These are phyloP conservation scores for Cystofilobasidium macerans DNA, from an alignment of 768 basidiomycete genomes.

Conservation along the genomic window DNA sequence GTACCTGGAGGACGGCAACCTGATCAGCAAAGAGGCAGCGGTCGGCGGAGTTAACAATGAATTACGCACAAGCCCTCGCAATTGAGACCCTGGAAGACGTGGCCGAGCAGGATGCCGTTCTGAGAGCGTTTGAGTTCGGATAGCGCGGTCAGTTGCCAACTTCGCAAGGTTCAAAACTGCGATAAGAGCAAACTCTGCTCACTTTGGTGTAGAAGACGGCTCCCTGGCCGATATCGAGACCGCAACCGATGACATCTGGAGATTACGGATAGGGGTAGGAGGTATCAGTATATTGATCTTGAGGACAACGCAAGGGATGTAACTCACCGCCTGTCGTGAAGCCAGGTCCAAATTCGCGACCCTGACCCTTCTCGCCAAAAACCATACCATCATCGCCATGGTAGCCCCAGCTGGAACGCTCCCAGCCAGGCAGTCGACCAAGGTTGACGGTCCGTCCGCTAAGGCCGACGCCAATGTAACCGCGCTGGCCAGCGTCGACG, in stretches of 20 bases:
- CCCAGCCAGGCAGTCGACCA: conserved; percentile 37
- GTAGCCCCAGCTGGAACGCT: conserved; percentile 36
- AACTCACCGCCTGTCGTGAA: conserved; percentile 42
- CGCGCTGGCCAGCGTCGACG: conserved; percentile 64
- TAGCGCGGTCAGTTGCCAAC: too few species aligned
- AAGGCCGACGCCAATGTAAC: conserved; percentile 47
- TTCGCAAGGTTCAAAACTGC: too few species aligned
- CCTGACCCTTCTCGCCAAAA: conserved; percentile 44
- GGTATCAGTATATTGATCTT: too few species aligned
- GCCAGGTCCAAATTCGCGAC: conserved; percentile 76
- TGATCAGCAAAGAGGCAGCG: not conserved
- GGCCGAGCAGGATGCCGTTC: conserved; percentile 1
- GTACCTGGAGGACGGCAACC: not conserved
- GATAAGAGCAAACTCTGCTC: too few species aligned
- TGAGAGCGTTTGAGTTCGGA: too few species aligned
- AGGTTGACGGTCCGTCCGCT: conserved; percentile 28
- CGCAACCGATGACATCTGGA: not conserved
- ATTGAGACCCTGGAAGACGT: not conserved
- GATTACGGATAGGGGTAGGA: not conserved
- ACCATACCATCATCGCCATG: conserved; percentile 38
- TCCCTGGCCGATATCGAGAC: not conserved
- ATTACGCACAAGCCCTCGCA: not conserved
- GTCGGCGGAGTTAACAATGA: not conserved
- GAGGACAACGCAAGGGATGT: not conserved
- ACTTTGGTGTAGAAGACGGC: conserved; percentile 5